A percentile compares a stretch with the other conserved stretches of the same genome.
These are phyloP conservation scores for Xerocomellus intermedius DNA, from an alignment of 768 basidiomycete genomes.

Conservation along the genomic window DNA sequence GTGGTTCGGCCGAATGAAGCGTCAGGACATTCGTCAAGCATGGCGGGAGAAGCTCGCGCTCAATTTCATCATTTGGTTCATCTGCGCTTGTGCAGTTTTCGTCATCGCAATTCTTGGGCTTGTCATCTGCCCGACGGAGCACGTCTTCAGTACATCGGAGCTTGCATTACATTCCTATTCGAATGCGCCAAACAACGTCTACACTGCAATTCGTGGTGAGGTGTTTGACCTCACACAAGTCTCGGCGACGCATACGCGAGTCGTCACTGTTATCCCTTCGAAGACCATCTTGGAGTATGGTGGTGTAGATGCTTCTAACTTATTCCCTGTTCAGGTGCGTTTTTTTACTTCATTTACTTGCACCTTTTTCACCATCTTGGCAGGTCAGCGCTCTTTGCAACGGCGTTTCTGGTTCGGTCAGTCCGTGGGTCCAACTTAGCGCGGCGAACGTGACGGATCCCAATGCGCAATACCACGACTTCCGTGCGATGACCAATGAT, in stretches of 20 bases:
- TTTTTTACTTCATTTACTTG: background rate
- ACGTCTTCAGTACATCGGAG: slow-evolving; percentile 82
- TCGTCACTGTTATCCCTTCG: slow-evolving; percentile 68
- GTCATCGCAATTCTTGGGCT: slow-evolving; percentile 86
- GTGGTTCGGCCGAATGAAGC: slow-evolving; percentile 88
- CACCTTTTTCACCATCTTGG: background rate
- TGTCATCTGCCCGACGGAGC: slow-evolving; percentile 92
- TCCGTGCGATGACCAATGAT: slow-evolving; percentile 85
- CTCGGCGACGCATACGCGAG: slow-evolving; percentile 61
- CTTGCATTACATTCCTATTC: slow-evolving; percentile 66
- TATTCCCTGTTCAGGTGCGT: slow-evolving; percentile 93
- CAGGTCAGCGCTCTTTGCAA: slow-evolving; percentile 92
- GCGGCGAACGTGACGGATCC: slow-evolving; percentile 73
- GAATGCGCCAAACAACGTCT: slow-evolving; percentile 70
- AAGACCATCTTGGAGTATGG: slow-evolving; percentile 84
- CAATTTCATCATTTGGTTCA: slow-evolving; percentile 94
- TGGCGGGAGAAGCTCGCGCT: slow-evolving; percentile 97
- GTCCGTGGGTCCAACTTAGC: slow-evolving; percentile 72
- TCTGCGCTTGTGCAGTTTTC: slow-evolving; percentile 86
- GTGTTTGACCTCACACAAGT: slow-evolving; percentile 83
- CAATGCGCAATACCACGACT: slow-evolving; percentile 91
- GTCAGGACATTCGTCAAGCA: slow-evolving; percentile 88
- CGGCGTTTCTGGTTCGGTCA: slow-evolving; percentile 76
- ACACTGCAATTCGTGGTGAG: slow-evolving; percentile 86
- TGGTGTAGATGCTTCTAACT: slow-evolving; percentile 63